Evolutionary conservation across 176 grass and related monocot genomes (phyloP), one percentile per base, ranked within the genome.

Genomic region (Carex kokanica): DNA sequence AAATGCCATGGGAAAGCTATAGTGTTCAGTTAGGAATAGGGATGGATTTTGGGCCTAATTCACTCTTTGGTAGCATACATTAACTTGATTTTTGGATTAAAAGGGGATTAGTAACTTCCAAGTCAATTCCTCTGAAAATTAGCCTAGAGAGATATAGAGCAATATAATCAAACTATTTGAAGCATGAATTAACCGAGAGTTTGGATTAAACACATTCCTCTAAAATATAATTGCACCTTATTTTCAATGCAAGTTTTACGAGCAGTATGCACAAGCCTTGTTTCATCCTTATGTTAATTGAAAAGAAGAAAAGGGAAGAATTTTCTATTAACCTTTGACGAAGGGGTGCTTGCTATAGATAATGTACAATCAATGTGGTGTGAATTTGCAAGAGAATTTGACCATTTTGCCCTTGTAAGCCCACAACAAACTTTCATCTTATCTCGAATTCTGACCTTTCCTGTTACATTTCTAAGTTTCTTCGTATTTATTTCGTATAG

Each of bases 361-460:
- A 27, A 6, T 40, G 20, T 67, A 64, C 36, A 81, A 23, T 81
- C 58, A 8, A 15, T 81, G n/a, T 36, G 29, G 12, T 11, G 25
- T 52, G 84, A 56, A 51, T 86, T 86, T 68, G 74, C 27, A 63
- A 67, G 72, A 13, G 45, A 55, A 66, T 18, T 80, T 24, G 60
- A 78, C 74, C 60, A 49, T 31, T 67, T 63, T 66, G 36, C 60
- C 80, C 80, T 71, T 60, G 62, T 36, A 80, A 86, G 6, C 63
- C 45, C 25, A 29, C 84, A 67, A 36, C 8, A 56, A 68, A 80
- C 24, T 80, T 81, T 86, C 60, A 80, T 41, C 43, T 81, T 69
- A 61, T 51, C 15, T 45, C 0, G 75, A 80, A 58, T 81, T 86
- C 15, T 20, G 4, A 69, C 25, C 31, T 88, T 73, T 15, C 21